Evolutionary conservation across 1,284 basidiomycete species (phyloP).

Genomic region (Rugosomyces carneus): DNA sequence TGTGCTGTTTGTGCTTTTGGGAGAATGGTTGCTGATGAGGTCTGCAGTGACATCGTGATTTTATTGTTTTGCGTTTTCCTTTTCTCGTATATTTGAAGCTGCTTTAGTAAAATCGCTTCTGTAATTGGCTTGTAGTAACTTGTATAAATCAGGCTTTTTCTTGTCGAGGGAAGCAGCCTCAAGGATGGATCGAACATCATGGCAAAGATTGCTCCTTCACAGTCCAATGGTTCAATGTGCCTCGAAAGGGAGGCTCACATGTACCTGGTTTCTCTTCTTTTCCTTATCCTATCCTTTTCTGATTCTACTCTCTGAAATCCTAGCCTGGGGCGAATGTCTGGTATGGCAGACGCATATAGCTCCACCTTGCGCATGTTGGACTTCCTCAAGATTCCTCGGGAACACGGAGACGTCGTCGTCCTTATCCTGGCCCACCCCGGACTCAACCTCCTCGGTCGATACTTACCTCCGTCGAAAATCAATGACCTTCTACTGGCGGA

Average conservation of each 20-base stretch:
- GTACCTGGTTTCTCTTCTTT: constrained; percentile 31
- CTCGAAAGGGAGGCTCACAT: constrained; percentile 67
- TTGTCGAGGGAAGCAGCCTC: constrained; percentile 61
- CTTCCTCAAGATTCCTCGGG: constrained; percentile 55
- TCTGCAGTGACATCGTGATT: constrained; percentile 36
- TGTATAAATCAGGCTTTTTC: constrained; percentile 18
- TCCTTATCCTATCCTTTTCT: not conserved
- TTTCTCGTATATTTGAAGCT: too few relatives aligned
- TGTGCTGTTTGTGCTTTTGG: constrained; percentile 29
- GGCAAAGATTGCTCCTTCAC: constrained; percentile 65
- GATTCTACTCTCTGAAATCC: not conserved
- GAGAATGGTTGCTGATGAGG: not conserved
- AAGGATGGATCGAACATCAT: constrained; percentile 63
- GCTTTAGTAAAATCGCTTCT: not conserved
- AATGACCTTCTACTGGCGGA: constrained; percentile 63
- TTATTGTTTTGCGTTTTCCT: too few relatives aligned
- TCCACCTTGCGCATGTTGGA: constrained; percentile 55
- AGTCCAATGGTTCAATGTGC: constrained; percentile 65
- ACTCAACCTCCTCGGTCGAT: constrained; percentile 57
- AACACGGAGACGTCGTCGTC: constrained; percentile 60
- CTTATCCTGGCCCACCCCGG: constrained; percentile 62
- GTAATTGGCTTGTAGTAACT: constrained; percentile 14
- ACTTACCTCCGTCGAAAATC: constrained; percentile 59
- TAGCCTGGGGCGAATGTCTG: constrained; percentile 48
- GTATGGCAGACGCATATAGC: constrained; percentile 44